Evolutionary conservation across 2,329 filamentous ascomycete genomes (phyloP).

Genomic region (Trichoderma lentiforme): DNA sequence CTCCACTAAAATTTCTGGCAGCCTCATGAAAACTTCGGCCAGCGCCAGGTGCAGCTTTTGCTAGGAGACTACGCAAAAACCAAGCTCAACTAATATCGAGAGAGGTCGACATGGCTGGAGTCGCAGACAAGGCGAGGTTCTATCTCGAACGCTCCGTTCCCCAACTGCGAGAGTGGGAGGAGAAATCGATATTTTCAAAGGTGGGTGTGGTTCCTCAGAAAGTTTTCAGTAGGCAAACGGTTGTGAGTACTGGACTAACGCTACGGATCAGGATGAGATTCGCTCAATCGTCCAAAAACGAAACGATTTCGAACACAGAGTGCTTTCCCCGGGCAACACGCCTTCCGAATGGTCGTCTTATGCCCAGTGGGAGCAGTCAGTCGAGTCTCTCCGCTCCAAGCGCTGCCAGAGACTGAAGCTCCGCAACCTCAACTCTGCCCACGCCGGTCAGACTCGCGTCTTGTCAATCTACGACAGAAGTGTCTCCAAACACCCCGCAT

Average conservation of each 20-base stretch:
- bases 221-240: not conserved
- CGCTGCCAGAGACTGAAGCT: slow-evolving; percentile 78
- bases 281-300: slow-evolving; percentile 82
- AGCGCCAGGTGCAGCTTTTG: not conserved
- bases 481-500: slow-evolving; percentile 78
- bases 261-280: slow-evolving; percentile 70
- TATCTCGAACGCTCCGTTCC: slow-evolving; percentile 90
- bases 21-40: slow-evolving; percentile 26
- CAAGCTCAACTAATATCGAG: not conserved
- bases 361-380: slow-evolving; percentile 65
- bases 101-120: slow-evolving; percentile 65
- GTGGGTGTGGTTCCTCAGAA: slow-evolving; percentile 39
- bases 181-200: slow-evolving; percentile 85
- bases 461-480: slow-evolving; percentile 87
- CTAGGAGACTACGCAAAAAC: not conserved
- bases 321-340: slow-evolving; percentile 75
- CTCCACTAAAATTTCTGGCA: slow-evolving; percentile 27
- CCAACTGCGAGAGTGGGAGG: slow-evolving; percentile 86
- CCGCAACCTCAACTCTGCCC: slow-evolving; percentile 59
- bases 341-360: slow-evolving; percentile 82
- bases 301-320: slow-evolving; percentile 87
- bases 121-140: slow-evolving; percentile 91
- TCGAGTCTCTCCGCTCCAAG: slow-evolving; percentile 76
- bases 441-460: slow-evolving; percentile 75
- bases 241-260: not conserved